A percentile compares a stretch with the other conserved stretches of the same genome.
Evolutionary conservation across 192 early-diverging fungal species (phyloP).

Genomic region (Gonapodya prolifera): DNA sequence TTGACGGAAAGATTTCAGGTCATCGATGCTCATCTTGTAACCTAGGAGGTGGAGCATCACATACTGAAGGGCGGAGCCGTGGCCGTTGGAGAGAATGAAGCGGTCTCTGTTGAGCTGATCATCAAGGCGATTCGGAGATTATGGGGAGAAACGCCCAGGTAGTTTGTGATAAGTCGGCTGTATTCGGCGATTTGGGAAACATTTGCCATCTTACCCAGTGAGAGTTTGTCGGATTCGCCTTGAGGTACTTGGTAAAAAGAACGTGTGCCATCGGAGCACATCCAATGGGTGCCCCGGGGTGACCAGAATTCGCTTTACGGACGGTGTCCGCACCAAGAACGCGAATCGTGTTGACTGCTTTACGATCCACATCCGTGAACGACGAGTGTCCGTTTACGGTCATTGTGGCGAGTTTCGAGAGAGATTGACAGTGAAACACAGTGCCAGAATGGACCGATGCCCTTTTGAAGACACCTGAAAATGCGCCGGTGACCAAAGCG

Average conservation of each 20-base stretch:
- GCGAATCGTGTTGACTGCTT: conserved; percentile 80
- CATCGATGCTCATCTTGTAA: conserved; percentile 75
- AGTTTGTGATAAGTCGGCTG: background rate
- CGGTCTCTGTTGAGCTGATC: conserved; percentile 79
- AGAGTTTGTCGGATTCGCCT: conserved; percentile 75
- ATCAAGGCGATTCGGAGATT: background rate
- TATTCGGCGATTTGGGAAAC: background rate
- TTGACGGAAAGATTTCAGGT: conserved; percentile 85
- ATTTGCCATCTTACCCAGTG: conserved; percentile 53
- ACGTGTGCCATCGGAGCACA: conserved; percentile 89
- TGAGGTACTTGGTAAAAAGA: conserved; percentile 71
- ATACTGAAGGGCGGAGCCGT: conserved; percentile 91
- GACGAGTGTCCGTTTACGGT: background rate
- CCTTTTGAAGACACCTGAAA: no score
- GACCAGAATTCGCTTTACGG: conserved; percentile 80
- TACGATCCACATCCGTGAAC: conserved; percentile 29
- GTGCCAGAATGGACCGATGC: no score
- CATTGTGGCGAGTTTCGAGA: no score
- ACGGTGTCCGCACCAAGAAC: conserved; percentile 78
- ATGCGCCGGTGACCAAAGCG: no score
- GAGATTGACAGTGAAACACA: no score
- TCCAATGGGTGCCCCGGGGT: conserved; percentile 97
- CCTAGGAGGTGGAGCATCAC: conserved; percentile 77
- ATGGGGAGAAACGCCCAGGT: background rate
- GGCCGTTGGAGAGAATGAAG: conserved; percentile 95